Evolutionary conservation across 768 basidiomycete species (phyloP).

Genomic region (Kwoniella sp.): DNA sequence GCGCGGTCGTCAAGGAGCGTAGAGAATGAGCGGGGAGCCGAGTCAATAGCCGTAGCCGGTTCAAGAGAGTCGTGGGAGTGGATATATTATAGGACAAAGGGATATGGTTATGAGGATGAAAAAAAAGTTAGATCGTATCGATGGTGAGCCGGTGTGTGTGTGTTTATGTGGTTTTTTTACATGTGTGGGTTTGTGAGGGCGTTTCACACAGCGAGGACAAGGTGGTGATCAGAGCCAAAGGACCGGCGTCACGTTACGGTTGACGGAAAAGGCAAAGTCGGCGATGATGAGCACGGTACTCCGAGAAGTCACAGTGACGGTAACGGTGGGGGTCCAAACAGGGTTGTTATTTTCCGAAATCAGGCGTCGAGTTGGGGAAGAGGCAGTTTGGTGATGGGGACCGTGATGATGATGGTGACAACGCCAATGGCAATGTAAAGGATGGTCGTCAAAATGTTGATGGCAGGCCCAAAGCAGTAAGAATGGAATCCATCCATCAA

Average conservation of each 20-base stretch:
- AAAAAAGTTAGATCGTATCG: neutral
- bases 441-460: neutral
- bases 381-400: neutral
- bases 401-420: neutral
- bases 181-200: neutral
- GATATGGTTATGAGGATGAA: neutral
- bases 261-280: neutral
- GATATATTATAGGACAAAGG: constrained; percentile 4
- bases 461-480: neutral
- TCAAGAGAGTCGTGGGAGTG: neutral
- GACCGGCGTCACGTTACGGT: neutral
- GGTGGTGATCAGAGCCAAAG: neutral
- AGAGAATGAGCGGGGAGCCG: neutral
- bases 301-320: constrained; percentile 10
- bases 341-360: neutral
- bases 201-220: too few relatives aligned
- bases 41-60: neutral
- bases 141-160: neutral
- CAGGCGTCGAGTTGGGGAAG: neutral
- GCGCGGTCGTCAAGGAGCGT: neutral
- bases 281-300: neutral
- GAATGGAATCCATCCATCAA: too few relatives aligned
- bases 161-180: neutral
- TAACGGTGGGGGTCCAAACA: constrained; percentile 1
- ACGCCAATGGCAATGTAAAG: neutral